Percentiles rank a stretch among this genome's conserved stretches.
Conservation (phyloP, 768 basidiomycete species). For the Panaeolus papilionaceus region DNA sequence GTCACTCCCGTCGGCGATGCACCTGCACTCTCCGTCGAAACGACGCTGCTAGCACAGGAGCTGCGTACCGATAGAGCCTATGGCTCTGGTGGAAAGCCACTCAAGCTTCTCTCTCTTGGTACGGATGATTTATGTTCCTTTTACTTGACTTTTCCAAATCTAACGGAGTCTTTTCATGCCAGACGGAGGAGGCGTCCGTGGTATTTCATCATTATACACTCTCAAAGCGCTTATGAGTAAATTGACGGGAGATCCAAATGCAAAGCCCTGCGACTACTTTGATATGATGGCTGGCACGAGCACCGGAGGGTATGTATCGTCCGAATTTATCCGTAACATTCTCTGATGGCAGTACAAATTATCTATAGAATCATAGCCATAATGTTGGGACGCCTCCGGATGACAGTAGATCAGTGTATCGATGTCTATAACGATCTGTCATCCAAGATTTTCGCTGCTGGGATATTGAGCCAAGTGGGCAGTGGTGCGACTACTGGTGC, state of each 20-base stretch:
- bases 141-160: too few species aligned
- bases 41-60: conserved; percentile 32
- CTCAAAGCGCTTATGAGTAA: conserved; percentile 38
- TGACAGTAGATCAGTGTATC: conserved; percentile 41
- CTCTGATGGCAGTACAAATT: conserved; percentile 33
- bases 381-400: conserved; percentile 44
- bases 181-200: conserved; percentile 45
- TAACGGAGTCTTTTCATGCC: not conserved
- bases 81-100: conserved; percentile 28
- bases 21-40: conserved; percentile 32
- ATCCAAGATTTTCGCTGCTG: conserved; percentile 36
- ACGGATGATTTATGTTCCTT: conserved; percentile 12
- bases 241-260: conserved; percentile 27
- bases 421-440: conserved; percentile 34
- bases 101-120: conserved; percentile 38
- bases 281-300: conserved; percentile 43
- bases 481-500: conserved; percentile 31
- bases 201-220: conserved; percentile 38
- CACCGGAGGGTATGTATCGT: conserved; percentile 35
- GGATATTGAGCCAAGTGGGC: conserved; percentile 18
- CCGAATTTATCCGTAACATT: not conserved
- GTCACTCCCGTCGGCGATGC: conserved; percentile 26
- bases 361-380: conserved; percentile 41
- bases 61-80: conserved; percentile 32
- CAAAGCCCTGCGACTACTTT: conserved; percentile 38